Conservation (phyloP, 2,329 filamentous ascomycete species). For the Botrytis tulipae region DNA sequence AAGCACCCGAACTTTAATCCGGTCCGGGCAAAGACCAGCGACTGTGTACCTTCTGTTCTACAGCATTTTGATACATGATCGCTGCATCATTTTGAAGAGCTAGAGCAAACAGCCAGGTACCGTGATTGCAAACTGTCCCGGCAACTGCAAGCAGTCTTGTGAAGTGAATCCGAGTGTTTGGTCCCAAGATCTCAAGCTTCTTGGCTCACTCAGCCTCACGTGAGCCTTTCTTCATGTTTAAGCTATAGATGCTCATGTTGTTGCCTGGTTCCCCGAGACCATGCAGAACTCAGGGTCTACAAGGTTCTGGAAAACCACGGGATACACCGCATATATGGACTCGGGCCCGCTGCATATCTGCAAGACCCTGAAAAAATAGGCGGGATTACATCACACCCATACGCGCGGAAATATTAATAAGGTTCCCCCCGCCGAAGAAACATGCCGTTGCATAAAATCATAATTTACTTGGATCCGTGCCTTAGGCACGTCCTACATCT, state of each 20-base stretch:
- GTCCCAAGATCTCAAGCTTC: not conserved
- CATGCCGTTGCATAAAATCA: not conserved
- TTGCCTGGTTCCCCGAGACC: conserved; percentile 4
- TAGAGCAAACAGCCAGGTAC: not conserved
- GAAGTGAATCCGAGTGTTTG: not conserved
- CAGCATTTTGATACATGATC: not conserved
- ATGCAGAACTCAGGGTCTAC: conserved; percentile 14
- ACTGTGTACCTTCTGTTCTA: not conserved
- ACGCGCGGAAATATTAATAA: not conserved
- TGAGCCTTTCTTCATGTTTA: not conserved
- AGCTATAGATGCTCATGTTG: not conserved
- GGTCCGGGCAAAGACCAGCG: not conserved
- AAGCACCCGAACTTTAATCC: not conserved
- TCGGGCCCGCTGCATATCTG: conserved; percentile 15
- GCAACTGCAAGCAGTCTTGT: not conserved
- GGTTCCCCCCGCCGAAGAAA: not conserved
- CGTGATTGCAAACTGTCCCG: not conserved
- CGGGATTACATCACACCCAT: conserved; percentile 8
- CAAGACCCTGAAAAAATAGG: not conserved
- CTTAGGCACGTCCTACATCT: not conserved
- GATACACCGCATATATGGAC: not conserved
- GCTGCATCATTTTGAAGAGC: not conserved
- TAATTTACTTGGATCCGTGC: not conserved
- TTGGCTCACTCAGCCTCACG: not conserved
- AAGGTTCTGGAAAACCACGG: not conserved